These are phyloP conservation scores for Tephrocybe rancida DNA, from an alignment of 768 basidiomycete species.

Conservation along the genomic window DNA sequence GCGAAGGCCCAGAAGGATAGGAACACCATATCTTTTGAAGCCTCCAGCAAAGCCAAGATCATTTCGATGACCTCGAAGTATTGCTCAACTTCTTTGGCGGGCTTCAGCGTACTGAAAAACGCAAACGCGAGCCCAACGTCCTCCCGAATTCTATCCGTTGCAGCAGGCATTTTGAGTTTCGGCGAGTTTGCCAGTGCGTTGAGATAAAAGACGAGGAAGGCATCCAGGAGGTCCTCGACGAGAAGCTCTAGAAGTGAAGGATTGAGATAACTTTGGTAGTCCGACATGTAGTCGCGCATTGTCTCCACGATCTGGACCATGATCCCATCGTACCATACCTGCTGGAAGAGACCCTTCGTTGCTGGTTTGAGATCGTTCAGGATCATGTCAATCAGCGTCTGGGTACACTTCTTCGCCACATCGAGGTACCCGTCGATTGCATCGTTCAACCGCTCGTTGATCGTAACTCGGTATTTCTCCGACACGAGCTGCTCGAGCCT, in stretches of 20 bases:
- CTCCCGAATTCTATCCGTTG: conserved; percentile 79
- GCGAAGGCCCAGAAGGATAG: conserved; percentile 95
- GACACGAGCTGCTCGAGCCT: conserved; percentile 92
- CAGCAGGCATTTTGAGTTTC: conserved; percentile 86
- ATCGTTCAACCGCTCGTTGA: conserved; percentile 88
- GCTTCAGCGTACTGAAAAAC: conserved; percentile 82
- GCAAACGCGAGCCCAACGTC: conserved; percentile 79
- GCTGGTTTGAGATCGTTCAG: conserved; percentile 94
- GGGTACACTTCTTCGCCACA: conserved; percentile 96
- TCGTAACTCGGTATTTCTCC: conserved; percentile 83
- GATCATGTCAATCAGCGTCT: conserved; percentile 90
- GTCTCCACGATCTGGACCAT: conserved; percentile 92
- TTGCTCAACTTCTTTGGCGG: conserved; percentile 75
- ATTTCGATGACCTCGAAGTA: conserved; percentile 88
- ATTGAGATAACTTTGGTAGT: conserved; percentile 92
- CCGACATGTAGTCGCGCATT: conserved; percentile 94
- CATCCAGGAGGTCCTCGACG: conserved; percentile 89
- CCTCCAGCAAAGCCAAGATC: conserved; percentile 79
- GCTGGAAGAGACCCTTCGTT: conserved; percentile 81
- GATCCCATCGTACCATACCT: conserved; percentile 88
- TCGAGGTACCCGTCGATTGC: conserved; percentile 98
- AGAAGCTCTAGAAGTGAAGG: conserved; percentile 88
- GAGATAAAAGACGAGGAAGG: conserved; percentile 89
- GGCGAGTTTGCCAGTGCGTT: conserved; percentile 81
- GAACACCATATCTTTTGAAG: conserved; percentile 88